These are phyloP conservation scores for Symbiodinium pilosum DNA, from an alignment of 73 alveolate genomes.

Conservation along the genomic window DNA sequence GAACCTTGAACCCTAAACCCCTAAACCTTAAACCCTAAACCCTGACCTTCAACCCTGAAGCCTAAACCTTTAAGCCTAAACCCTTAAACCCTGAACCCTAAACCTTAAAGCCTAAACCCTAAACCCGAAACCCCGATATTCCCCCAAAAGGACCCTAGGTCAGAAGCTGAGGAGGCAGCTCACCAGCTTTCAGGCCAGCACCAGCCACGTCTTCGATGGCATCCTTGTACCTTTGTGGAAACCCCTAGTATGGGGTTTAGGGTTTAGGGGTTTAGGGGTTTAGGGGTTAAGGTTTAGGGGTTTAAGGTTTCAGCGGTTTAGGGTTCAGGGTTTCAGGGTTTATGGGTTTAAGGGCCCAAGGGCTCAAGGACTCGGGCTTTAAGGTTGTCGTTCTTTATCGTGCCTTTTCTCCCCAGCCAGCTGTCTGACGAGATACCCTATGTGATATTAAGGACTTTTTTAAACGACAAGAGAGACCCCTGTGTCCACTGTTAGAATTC, in stretches of 20 bases:
- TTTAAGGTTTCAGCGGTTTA: neutral
- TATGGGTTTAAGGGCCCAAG: neutral
- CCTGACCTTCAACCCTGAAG: neutral
- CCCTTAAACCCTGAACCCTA: neutral
- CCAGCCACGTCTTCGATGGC: slow-evolving; percentile 53
- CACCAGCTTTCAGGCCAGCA: slow-evolving; percentile 77
- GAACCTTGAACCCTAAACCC: neutral
- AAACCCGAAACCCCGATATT: neutral
- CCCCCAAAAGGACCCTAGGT: no score
- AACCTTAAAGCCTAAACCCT: neutral
- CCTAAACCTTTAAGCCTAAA: neutral
- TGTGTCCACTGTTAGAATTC: no score
- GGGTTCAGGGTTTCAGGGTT: neutral
- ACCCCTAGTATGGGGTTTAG: neutral
- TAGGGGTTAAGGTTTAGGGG: neutral
- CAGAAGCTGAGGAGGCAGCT: no score
- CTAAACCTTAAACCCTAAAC: neutral
- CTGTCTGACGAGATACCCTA: neutral
- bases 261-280: neutral
- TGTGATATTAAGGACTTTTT: no score
- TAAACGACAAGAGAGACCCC: no score
- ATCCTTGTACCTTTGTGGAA: neutral
- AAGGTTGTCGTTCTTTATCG: no score
- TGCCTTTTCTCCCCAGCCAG: no score
- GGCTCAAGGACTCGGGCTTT: no score